phyloP scores from a whole-genome alignment of 140 eudicot genomes.

The Oenanthe javanica region DNA sequence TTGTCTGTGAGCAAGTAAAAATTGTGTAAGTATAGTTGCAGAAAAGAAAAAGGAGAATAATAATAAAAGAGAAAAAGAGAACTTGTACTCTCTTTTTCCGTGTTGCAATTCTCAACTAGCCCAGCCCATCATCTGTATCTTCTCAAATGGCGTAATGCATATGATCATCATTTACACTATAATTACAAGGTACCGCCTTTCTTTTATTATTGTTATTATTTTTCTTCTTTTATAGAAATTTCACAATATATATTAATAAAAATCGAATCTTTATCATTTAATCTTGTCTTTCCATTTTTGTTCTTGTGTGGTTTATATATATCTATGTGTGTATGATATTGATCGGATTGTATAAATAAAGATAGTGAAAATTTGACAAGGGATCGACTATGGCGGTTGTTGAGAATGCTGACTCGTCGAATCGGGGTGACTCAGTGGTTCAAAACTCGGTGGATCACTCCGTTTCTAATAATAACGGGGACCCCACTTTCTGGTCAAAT shows the following conservation, averaged over 20 bases:
- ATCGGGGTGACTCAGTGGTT: slow-evolving; percentile 18
- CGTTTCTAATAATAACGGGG: background rate
- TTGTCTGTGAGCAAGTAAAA: background rate
- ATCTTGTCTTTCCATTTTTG: background rate
- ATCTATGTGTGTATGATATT: background rate
- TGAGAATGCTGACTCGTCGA: slow-evolving; percentile 42
- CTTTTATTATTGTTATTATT: background rate
- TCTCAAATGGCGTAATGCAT: background rate
- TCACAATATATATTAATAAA: background rate
- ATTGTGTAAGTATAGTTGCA: background rate
- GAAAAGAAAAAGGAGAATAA: background rate
- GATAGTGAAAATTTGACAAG: background rate
- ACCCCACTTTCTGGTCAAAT: slow-evolving; percentile 30
- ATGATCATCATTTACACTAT: background rate
- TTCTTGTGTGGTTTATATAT: background rate
- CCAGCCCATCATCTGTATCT: background rate
- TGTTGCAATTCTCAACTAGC: background rate
- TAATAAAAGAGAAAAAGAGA: background rate
- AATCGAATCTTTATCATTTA: background rate
- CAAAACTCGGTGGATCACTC: slow-evolving; percentile 40
- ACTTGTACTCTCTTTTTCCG: background rate
- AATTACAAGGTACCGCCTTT: background rate
- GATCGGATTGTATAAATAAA: background rate
- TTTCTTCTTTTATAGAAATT: too few species aligned
- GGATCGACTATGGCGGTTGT: slow-evolving; percentile 54